Base-by-base conservation (phyloP, 345 rosid genomes). In the Psidium friedrichsthalianum region DNA sequence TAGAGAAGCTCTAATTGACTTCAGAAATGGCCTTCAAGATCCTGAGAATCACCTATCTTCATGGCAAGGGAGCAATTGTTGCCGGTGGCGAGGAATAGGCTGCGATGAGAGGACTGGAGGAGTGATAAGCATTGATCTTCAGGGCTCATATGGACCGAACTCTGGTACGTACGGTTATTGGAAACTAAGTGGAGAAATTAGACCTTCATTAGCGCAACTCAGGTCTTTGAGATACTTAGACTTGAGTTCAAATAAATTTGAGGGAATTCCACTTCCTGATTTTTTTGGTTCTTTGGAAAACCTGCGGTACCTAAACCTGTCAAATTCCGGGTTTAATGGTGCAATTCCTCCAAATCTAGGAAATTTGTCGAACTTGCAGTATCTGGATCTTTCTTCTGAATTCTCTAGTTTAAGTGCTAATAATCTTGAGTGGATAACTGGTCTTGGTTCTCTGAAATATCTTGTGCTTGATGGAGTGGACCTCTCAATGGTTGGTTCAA, bases 61-160 rank as follows among this genome's bases (percentile, higher is more conserved):
- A 27, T 90, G 92, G 91, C 22, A 64, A 81, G 93, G 90, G 82
- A 86, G 61, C 57, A 57, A 84, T 83, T 90, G 92, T 59, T 92
- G 93, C 85, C 85, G 85, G 10, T 91, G 94, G 94, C 57, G 20
- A 42, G 92, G 93, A 44, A 88, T 90, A 78, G 55, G 85, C 56
- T 90, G 91, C 76, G 82, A 88, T 84, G 83, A 85, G 29, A 80
- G 40, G 11, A 87, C 87, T 25, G 89, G 89, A 86, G 90, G 84
- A 83, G 86, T 91, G 40, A 56, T n/a, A 52, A 61, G 85, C 56
- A 87, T 90, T 47, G 85, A 89, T 89, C 90, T 90, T 49, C 85
- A 36, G 44, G 88, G 83, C 85, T 56, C 58, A 56, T 56, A 56
- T 56, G 58, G 58, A 56, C n/a, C 11, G 2, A 8, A 64, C 44